A percentile compares a stretch with the other conserved stretches of the same genome.
These are phyloP conservation scores for Prunus fruticosa DNA, from an alignment of 306 rosid species.

Conservation along the genomic window DNA sequence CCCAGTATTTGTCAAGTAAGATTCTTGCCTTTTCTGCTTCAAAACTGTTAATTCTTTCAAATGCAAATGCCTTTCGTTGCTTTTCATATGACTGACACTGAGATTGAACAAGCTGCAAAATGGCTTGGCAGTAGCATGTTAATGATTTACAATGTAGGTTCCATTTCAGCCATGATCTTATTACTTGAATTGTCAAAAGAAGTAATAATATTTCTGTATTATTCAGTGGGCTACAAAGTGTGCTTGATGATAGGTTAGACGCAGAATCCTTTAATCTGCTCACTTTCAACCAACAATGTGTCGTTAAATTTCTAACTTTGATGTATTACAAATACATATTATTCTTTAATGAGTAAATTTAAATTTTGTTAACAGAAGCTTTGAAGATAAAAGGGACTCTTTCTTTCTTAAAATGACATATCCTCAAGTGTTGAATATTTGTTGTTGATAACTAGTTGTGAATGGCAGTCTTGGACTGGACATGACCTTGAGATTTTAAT, in stretches of 20 bases:
- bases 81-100: not conserved
- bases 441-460: not conserved
- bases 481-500: not conserved
- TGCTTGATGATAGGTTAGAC: not conserved
- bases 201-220: not conserved
- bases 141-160: not conserved
- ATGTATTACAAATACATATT: too few species aligned
- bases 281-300: not conserved
- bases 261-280: not conserved
- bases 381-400: not conserved
- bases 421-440: not conserved
- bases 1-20: conserved; percentile 14
- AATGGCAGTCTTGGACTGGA: too few species aligned
- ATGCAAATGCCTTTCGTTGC: not conserved
- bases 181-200: not conserved
- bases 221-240: not conserved
- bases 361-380: not conserved
- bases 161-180: not conserved
- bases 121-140: not conserved
- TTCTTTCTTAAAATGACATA: not conserved
- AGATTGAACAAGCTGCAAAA: not conserved
- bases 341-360: not conserved
- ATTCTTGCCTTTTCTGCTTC: conserved; percentile 1
- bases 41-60: not conserved
- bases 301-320: not conserved